phyloP scores from a whole-genome alignment of 306 rosid genomes.

The Calophaca sinica region DNA sequence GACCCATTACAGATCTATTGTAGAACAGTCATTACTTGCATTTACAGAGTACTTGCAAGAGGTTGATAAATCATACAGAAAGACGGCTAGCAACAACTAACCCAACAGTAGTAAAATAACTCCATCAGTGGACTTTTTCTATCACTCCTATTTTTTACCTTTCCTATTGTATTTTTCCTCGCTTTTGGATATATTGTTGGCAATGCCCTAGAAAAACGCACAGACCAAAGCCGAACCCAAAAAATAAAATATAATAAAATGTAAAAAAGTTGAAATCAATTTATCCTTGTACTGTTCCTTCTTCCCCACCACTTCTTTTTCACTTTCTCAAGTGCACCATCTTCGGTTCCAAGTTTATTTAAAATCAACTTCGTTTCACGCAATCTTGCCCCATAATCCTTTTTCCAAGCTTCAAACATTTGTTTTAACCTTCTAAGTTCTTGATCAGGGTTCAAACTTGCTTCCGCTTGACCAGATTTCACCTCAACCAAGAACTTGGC shows the following conservation, averaged over 20 bases:
- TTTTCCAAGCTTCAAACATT: conserved; percentile 97
- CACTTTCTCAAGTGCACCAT: conserved; percentile 64
- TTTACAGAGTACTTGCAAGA: not conserved
- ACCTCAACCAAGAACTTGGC: conserved; percentile 99
- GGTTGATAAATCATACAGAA: conserved; percentile 35
- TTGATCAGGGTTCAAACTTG: conserved; percentile 84
- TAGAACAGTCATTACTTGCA: not conserved
- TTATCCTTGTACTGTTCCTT: conserved; percentile 86
- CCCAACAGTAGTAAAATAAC: conserved; percentile 44
- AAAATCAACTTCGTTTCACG: conserved; percentile 88
- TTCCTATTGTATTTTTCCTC: conserved; percentile 43
- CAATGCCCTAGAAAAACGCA: conserved; percentile 48
- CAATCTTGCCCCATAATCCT: conserved; percentile 78
- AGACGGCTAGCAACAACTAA: conserved; percentile 52
- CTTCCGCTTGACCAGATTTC: conserved; percentile 92
- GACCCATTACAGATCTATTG: not conserved
- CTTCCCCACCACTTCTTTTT: conserved; percentile 96
- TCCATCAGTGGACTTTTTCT: conserved; percentile 30
- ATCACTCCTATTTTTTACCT: conserved; percentile 40
- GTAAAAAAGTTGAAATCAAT: conserved; percentile 43
- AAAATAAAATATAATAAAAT: conserved; percentile 4
- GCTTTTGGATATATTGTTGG: conserved; percentile 37
- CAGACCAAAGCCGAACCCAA: conserved; percentile 39
- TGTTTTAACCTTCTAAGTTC: conserved; percentile 93
- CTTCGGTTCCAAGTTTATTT: conserved; percentile 84